phyloP scores from a whole-genome alignment of 495 filamentous ascomycete species.

The Aspergillus nanangensis region DNA sequence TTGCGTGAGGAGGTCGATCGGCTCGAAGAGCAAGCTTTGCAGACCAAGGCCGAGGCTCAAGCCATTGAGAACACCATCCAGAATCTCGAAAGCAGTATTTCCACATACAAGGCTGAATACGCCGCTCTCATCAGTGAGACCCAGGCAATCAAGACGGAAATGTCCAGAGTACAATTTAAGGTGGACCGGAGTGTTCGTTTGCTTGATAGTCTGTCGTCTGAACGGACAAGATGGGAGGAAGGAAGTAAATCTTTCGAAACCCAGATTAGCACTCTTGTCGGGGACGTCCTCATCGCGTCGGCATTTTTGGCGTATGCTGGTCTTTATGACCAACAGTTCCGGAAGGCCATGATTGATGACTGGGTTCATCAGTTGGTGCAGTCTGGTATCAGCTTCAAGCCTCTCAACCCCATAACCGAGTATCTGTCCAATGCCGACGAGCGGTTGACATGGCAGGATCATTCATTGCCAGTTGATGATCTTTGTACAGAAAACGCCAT shows the following conservation, averaged over 20 bases:
- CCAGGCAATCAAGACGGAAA: conserved; percentile 93
- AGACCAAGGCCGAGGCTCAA: conserved; percentile 92
- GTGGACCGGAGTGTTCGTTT: conserved; percentile 93
- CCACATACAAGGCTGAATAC: conserved; percentile 95
- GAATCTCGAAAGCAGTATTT: conserved; percentile 82
- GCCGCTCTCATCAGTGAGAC: conserved; percentile 95
- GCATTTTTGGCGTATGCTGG: conserved; percentile 98
- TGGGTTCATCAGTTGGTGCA: conserved; percentile 89
- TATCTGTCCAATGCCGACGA: conserved; percentile 97
- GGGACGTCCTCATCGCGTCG: conserved; percentile 89
- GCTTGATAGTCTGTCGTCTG: conserved; percentile 89
- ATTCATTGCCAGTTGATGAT: conserved; percentile 96
- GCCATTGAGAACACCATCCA: conserved; percentile 84
- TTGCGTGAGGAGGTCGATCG: conserved; percentile 83
- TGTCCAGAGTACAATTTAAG: conserved; percentile 94
- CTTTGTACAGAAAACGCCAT: conserved; percentile 99
- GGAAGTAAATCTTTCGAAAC: conserved; percentile 97
- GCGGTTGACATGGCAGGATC: conserved; percentile 86
- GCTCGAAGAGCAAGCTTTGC: conserved; percentile 81
- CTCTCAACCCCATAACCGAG: conserved; percentile 90
- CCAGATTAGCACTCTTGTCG: conserved; percentile 93
- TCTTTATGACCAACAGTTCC: conserved; percentile 96
- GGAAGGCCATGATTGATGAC: conserved; percentile 95
- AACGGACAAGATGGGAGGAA: conserved; percentile 89
- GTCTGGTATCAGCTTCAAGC: conserved; percentile 88